These are phyloP conservation scores for Trichosporon faecale DNA, from an alignment of 1,284 basidiomycete genomes.

Conservation along the genomic window DNA sequence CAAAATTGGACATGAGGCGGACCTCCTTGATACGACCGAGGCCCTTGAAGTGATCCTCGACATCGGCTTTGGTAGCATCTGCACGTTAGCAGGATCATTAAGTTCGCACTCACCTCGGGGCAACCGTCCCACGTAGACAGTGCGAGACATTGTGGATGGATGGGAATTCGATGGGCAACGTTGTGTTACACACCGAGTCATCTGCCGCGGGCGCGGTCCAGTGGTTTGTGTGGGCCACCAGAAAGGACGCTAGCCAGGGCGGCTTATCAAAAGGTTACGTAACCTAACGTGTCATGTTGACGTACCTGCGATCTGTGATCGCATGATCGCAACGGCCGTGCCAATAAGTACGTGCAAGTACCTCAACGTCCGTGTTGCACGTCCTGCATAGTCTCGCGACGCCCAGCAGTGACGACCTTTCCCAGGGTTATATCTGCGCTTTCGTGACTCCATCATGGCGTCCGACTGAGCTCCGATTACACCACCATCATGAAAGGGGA, in stretches of 20 bases:
- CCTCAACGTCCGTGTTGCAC: background rate
- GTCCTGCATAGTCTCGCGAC: background rate
- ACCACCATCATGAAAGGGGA: background rate
- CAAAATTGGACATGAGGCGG: constrained; percentile 91
- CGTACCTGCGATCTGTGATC: background rate
- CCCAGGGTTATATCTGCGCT: background rate
- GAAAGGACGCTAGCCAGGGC: background rate
- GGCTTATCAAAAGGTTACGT: background rate
- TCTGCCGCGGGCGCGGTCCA: background rate
- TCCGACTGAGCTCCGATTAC: background rate
- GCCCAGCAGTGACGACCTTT: background rate
- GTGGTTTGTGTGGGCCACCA: background rate
- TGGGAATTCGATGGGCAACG: background rate
- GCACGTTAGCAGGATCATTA: background rate
- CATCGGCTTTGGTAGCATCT: constrained; percentile 38
- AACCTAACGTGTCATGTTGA: background rate
- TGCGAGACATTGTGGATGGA: constrained; percentile 17
- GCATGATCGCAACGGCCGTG: background rate
- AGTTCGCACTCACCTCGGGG: constrained; percentile 36
- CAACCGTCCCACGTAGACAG: constrained; percentile 48
- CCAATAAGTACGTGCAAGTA: background rate
- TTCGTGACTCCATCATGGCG: background rate
- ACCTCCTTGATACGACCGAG: constrained; percentile 83
- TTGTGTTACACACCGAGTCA: background rate
- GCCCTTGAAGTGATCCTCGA: constrained; percentile 68